Evolutionary conservation across 371 early-diverging fungal species (phyloP).

Genomic region (Apophysomyces variabilis): DNA sequence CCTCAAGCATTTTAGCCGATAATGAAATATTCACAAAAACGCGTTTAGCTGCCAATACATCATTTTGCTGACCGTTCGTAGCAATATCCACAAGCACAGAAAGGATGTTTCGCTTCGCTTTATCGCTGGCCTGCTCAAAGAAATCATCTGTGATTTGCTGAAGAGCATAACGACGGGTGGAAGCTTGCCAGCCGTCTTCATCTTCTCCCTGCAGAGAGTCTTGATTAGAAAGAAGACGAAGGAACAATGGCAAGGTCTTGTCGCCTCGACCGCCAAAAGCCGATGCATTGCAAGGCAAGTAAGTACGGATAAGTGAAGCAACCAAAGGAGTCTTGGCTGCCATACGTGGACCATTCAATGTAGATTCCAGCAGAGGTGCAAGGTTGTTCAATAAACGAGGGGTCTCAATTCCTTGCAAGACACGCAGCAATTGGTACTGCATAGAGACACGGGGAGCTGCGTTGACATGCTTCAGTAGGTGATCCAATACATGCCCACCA

Average conservation of each 20-base stretch:
- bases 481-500: constrained; percentile 52
- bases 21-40: constrained; percentile 60
- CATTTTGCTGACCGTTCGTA: constrained; percentile 64
- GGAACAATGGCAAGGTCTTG: constrained; percentile 53
- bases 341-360: constrained; percentile 31
- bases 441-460: constrained; percentile 47
- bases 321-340: constrained; percentile 48
- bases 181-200: constrained; percentile 58
- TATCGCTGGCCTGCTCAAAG: constrained; percentile 49
- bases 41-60: constrained; percentile 62
- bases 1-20: constrained; percentile 52
- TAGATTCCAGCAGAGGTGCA: constrained; percentile 63
- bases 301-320: constrained; percentile 63
- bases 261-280: constrained; percentile 54
- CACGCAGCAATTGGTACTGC: constrained; percentile 59
- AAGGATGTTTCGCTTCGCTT: constrained; percentile 61
- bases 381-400: constrained; percentile 68
- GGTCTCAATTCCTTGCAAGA: constrained; percentile 60
- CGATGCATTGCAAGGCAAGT: constrained; percentile 57
- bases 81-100: constrained; percentile 67
- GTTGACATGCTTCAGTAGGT: constrained; percentile 72
- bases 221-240: constrained; percentile 50
- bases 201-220: constrained; percentile 45
- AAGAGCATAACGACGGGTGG: constrained; percentile 63
- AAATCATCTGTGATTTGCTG: constrained; percentile 62